phyloP scores from a whole-genome alignment of 2,329 filamentous ascomycete species.

The Daldinia sp. region DNA sequence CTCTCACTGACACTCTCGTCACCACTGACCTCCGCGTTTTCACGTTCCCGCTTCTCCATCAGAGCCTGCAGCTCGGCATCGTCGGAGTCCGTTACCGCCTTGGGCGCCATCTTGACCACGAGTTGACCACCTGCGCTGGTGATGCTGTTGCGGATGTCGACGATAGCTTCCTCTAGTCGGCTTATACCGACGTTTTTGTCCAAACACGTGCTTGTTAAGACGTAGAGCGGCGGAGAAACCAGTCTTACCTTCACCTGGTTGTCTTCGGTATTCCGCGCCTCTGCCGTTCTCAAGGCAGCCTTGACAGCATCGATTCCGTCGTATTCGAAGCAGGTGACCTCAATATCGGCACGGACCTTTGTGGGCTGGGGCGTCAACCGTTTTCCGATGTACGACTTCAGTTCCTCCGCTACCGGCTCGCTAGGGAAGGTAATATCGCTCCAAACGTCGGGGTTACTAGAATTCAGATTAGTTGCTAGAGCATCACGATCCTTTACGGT shows the following conservation, averaged over 20 bases:
- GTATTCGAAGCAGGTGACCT: constrained; percentile 94
- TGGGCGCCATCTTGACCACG: constrained; percentile 96
- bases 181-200: constrained; percentile 90
- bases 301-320: constrained; percentile 99
- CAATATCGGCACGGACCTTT: constrained; percentile 97
- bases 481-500: constrained; percentile 25
- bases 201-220: constrained; percentile 92
- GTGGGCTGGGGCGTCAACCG: constrained; percentile 97
- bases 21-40: constrained; percentile 97
- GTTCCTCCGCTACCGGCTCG: constrained; percentile 84
- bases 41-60: constrained; percentile 98
- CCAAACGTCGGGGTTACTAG: constrained; percentile 93
- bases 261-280: constrained; percentile 89
- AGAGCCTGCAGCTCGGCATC: constrained; percentile 95
- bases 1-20: constrained; percentile 97
- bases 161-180: constrained; percentile 86
- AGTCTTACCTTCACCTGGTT: constrained; percentile 98
- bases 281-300: constrained; percentile 86
- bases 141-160: constrained; percentile 85
- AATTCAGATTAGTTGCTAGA: constrained; percentile 24
- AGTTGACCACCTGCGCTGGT: constrained; percentile 79
- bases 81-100: constrained; percentile 98
- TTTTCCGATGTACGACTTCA: constrained; percentile 96
- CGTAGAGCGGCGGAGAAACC: constrained; percentile 96
- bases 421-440: constrained; percentile 89